These are phyloP conservation scores for Talaromyces funiculosus DNA, from an alignment of 2,329 filamentous ascomycete species.

Conservation along the genomic window DNA sequence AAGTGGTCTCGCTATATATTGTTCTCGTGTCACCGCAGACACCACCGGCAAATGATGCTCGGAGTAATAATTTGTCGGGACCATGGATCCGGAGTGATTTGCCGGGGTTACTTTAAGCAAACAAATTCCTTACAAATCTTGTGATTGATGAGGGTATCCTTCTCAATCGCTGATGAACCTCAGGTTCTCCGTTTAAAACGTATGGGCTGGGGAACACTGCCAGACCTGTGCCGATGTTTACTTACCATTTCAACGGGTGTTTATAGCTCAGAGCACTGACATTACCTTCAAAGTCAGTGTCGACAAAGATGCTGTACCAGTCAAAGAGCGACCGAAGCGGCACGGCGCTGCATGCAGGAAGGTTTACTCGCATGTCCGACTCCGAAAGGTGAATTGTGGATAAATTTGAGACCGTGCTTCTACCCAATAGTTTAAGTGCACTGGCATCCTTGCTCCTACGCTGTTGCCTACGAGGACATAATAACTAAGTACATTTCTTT, in stretches of 20 bases:
- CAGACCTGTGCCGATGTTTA: not conserved
- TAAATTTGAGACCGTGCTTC: not conserved
- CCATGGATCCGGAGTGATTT: not conserved
- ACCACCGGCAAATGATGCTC: not conserved
- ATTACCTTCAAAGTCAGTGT: not conserved
- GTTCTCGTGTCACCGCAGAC: too few relatives aligned
- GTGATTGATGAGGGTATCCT: not conserved
- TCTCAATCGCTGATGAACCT: not conserved
- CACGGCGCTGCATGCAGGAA: not conserved
- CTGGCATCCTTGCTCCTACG: not conserved
- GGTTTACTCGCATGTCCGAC: not conserved
- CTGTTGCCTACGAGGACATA: not conserved
- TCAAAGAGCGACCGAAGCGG: not conserved
- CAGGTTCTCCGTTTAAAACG: not conserved
- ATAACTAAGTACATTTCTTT: not conserved
- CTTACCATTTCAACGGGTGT: not conserved
- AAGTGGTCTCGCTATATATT: not conserved
- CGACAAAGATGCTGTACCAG: not conserved
- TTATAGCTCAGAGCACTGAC: not conserved
- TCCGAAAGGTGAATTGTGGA: not conserved
- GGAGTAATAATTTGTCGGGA: not conserved
- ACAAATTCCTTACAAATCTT: not conserved
- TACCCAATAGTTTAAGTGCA: not conserved
- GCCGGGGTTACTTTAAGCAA: not conserved
- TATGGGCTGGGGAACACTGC: not conserved